Evolutionary conservation across 1,284 basidiomycete genomes (phyloP), one percentile per base, ranked within the genome.

Genomic region (Ceratobasidium theobromae): DNA sequence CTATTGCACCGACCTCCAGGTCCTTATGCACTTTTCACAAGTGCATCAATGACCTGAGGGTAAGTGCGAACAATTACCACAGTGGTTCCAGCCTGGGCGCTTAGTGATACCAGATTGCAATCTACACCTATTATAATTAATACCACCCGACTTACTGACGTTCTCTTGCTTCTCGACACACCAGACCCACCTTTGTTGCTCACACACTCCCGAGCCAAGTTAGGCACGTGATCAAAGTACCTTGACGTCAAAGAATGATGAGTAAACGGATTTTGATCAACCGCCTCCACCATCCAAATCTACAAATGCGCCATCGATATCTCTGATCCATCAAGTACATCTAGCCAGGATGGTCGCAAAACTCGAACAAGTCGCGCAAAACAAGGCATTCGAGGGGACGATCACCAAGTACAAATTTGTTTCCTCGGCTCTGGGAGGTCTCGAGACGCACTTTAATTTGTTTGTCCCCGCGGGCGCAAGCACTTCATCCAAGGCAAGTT

Each of bases 401-500:
- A 76, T 97, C 67, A 83, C 80, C 68, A 98, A 97, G 76, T 97
- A 93, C 82, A 91, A 87, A 75, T 93, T 45, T 21, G 43, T 45
- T 83, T 89, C 90, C 18, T 76, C 79, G 35, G 84, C 85, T 0
- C 86, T 99, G 25, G 93, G 93, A 46, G 88, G 87, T 28, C 83
- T 98, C 28, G 77, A 83, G 66, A 84, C 96, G 3, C 81, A 87
- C 49, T 92, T 99, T 81, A 98, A 98, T 77, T 79, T 99, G 70
- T 99, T 91, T 77, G 74, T 98, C 1, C 96, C 97, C 2, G 80
- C 82, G 21, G 82, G 83, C 54, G 84, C 88, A 0, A 71, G 49
- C 1, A 5, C 52, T 9, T 52, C 60, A 3, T 51, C 60, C 48
- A 64, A 64, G 48, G 60, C 53, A 1, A 14, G 30, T 27, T 23